Conservation (phyloP, 2,329 filamentous ascomycete species). For the Salinomyces thailandicus region DNA sequence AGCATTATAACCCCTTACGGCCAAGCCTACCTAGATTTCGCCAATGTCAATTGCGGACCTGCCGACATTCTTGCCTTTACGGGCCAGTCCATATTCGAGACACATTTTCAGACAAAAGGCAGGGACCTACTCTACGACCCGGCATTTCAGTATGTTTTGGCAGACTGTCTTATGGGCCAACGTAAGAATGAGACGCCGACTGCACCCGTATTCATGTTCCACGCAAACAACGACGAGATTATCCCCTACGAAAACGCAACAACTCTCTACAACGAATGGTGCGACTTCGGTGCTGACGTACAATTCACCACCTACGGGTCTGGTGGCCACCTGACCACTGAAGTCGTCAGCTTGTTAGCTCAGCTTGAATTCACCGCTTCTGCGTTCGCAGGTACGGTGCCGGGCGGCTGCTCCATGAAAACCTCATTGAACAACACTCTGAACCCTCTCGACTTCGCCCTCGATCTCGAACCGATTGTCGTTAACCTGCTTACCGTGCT, state of each 20-base stretch:
- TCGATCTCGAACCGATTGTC: slow-evolving; percentile 18
- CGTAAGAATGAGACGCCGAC: slow-evolving; percentile 15
- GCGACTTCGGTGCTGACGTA: slow-evolving; percentile 17
- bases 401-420: slow-evolving; percentile 12
- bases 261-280: slow-evolving; percentile 18
- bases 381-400: slow-evolving; percentile 16
- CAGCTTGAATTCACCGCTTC: slow-evolving; percentile 16
- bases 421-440: slow-evolving; percentile 12
- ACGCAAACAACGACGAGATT: slow-evolving; percentile 20
- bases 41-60: slow-evolving; percentile 14
- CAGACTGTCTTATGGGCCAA: slow-evolving; percentile 15
- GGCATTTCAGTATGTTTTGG: slow-evolving; percentile 11
- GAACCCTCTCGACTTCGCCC: slow-evolving; percentile 16
- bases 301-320: slow-evolving; percentile 17
- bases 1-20: slow-evolving; percentile 16
- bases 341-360: slow-evolving; percentile 16
- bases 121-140: slow-evolving; percentile 16
- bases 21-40: slow-evolving; percentile 9
- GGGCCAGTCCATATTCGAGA: slow-evolving; percentile 10
- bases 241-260: slow-evolving; percentile 22
- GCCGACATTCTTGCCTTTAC: slow-evolving; percentile 16
- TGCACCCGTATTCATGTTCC: slow-evolving; percentile 21
- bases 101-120: slow-evolving; percentile 15
- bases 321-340: slow-evolving; percentile 20
- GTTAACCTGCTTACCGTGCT: slow-evolving; percentile 14